Base-by-base conservation (phyloP, 2,329 filamentous ascomycete species). In the Plectosphaerella plurivora region DNA sequence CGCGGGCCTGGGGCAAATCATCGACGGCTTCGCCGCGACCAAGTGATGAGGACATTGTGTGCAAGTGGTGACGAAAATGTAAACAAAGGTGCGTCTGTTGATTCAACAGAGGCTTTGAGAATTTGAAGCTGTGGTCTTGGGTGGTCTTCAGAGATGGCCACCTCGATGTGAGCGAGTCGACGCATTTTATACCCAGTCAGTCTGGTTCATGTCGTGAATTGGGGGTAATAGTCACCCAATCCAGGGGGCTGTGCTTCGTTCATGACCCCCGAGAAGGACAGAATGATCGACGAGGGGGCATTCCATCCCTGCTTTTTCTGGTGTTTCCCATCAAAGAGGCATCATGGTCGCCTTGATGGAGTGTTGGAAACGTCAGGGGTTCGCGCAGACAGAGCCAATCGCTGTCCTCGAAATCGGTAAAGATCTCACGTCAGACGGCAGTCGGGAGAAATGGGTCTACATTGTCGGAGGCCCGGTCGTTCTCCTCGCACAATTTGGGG, bases 1-100 rank as follows among this genome's bases (percentile, higher is more conserved):
- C 39, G 11, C 63, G 61, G 3, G 67, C 67, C 2, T 58, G 53
- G 5, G 55, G 53, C 35, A 37, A n/a, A n/a, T 37, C 35, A 3
- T 37, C 35, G 35, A 37, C 35, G 35, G n/a, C 35, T 7, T 12
- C n/a, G 35, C 14, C 33, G 33, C 33, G 33, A 36, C 33, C 14
- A 14, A 37, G 35, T n/a, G n/a, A n/a, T 4, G 35, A 37, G n/a
- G 35, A 37, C 35, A 37, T 37, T 12, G 11, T 37, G 35, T 37
- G 11, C 3, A 37, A 37, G 35, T n/a, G n/a, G 7, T 37, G 35
- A 37, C 35, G 35, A 37, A n/a, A 37, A 37, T 37, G 35, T 3
- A 37, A n/a, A 37, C 11, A 37, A 37, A 12, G 35, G 7, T 36
- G 33, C 8, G 33, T 36, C 33, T 36, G 33, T n/a, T 37, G 35